Base-by-base conservation (phyloP, 208 protist species). In the Leishmania arabica region DNA sequence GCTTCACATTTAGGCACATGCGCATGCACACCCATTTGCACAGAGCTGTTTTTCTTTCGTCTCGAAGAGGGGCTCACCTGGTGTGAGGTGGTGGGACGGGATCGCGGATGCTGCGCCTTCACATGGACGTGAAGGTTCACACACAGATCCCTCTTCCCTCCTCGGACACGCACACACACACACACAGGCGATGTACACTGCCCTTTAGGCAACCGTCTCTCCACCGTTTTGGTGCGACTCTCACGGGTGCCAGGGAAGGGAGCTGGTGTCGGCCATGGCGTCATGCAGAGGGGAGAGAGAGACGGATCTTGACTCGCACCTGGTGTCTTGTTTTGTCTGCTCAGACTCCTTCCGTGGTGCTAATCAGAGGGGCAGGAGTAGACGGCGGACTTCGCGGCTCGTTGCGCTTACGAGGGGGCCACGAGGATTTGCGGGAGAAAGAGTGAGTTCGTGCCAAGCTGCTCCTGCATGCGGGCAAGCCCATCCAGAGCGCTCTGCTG, bases 391-490 rank as follows among this genome's bases (percentile, higher is more conserved):
- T 56, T 56, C 47, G 5, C 47, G 49, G 31, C 37, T 47, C 66
- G 4, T 24, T 8, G 21, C 1, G 21, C 4, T 72, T 82, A 86
- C 49, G 83, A 82, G 24, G 81, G 77, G 5, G 83, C 75, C 13
- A 93, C 83, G 5, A 92, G 87, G 13, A 93, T 82, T 24, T 89
- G 82, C 8, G 90, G 90, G 11, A 93, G 70, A 75, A 96, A 96
- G 40, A 91, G 78, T 13, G 89, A 87, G 42, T 83, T 78, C 24
- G 84, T 86, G 34, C 83, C 79, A 2, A 93, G 86, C 73, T 90
- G 60, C 76, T 90, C 87, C 58, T 90, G 85, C 42, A 95, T 85
- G 58, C 83, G 13, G 11, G 79, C 73, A 9, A 96, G 84, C 58
- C 88, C 86, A 8, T 75, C 79, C 0, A 96, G 84, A 21, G 81